Conservation (phyloP, 805 yeast species). For the Candida adriatica region DNA sequence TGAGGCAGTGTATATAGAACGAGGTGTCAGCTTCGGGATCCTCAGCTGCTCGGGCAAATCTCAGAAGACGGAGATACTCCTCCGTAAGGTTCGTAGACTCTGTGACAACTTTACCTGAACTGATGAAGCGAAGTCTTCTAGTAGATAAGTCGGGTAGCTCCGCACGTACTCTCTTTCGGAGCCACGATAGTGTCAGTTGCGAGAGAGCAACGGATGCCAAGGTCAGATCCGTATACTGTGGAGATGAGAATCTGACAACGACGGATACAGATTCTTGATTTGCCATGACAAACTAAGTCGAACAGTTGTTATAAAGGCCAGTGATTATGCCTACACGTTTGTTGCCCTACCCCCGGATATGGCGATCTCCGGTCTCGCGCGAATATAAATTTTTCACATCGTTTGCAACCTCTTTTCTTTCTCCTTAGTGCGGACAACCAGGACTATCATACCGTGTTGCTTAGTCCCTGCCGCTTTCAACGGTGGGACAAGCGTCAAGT, state of each 20-base stretch:
- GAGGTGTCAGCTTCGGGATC: constrained; percentile 17
- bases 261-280: too few relatives aligned
- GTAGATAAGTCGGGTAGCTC: constrained; percentile 21
- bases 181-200: constrained; percentile 30
- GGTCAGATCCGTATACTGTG: constrained; percentile 32
- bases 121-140: constrained; percentile 55
- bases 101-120: constrained; percentile 59
- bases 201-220: constrained; percentile 29
- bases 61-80: constrained; percentile 34
- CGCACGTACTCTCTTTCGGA: constrained; percentile 38
- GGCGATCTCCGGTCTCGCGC: too few relatives aligned
- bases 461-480: constrained; percentile 27
- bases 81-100: constrained; percentile 47
- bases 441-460: constrained; percentile 72
- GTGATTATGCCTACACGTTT: too few relatives aligned
- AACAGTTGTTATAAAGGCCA: too few relatives aligned
- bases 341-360: too few relatives aligned
- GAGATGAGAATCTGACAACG: constrained; percentile 41
- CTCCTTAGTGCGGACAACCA: constrained; percentile 62
- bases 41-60: constrained; percentile 10
- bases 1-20: constrained; percentile 71
- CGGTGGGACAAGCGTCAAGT: constrained; percentile 57
- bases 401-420: constrained; percentile 5
- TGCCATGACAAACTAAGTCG: too few relatives aligned
- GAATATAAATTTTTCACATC: too few relatives aligned